A percentile compares a stretch with the other conserved stretches of the same genome.
These are phyloP conservation scores for Aspergillus pseudonomiae DNA, from an alignment of 2,329 filamentous ascomycete species.

Conservation along the genomic window DNA sequence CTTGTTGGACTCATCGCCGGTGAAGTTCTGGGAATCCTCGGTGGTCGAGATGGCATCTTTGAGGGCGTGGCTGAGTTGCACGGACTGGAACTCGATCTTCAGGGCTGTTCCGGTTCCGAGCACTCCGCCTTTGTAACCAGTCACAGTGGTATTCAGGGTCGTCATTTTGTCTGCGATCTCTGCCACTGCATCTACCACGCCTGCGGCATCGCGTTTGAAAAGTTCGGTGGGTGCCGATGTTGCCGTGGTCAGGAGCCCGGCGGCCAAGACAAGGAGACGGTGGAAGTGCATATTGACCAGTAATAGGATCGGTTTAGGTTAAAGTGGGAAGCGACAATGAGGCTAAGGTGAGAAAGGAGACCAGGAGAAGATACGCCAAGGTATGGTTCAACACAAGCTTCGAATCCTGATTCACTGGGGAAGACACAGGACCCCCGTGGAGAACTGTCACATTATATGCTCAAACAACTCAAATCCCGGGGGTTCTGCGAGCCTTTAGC, in stretches of 20 bases:
- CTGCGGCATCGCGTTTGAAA: slow-evolving; percentile 18
- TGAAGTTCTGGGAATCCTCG: slow-evolving; percentile 20
- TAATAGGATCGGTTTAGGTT: too few species aligned
- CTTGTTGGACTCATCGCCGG: slow-evolving; percentile 16
- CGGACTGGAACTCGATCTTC: slow-evolving; percentile 20
- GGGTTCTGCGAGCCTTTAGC: neutral
- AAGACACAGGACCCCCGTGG: neutral
- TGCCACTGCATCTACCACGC: slow-evolving; percentile 19
- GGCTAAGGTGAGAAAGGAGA: neutral
- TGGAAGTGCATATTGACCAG: neutral
- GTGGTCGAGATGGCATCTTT: slow-evolving; percentile 13
- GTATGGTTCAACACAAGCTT: neutral
- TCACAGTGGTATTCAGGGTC: slow-evolving; percentile 23
- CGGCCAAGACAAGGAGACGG: slow-evolving; percentile 12
- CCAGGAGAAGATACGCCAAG: neutral
- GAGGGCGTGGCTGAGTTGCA: slow-evolving; percentile 15
- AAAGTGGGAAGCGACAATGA: neutral
- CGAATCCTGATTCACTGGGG: neutral
- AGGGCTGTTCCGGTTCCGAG: slow-evolving; percentile 18
- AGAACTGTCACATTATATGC: neutral
- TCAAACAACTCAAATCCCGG: neutral
- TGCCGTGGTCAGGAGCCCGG: slow-evolving; percentile 9
- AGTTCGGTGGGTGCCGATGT: slow-evolving; percentile 5
- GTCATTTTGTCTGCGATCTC: slow-evolving; percentile 15
- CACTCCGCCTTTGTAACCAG: slow-evolving; percentile 19